Evolutionary conservation across 768 basidiomycete genomes (phyloP).

Genomic region (Calocera viscosa): DNA sequence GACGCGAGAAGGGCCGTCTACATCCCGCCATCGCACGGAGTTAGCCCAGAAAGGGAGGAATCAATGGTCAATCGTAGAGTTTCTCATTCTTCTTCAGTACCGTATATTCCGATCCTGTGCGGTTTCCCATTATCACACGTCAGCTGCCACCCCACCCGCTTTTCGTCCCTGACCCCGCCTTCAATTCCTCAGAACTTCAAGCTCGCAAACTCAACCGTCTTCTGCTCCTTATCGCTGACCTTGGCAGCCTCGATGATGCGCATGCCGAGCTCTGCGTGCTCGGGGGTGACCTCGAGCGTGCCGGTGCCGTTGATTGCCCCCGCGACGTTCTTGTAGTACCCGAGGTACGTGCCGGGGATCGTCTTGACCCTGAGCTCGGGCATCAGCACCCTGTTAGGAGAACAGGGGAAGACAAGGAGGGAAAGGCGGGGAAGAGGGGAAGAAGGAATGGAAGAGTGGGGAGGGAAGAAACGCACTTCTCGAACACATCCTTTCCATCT

Average conservation of each 20-base stretch:
- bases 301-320: constrained; percentile 12
- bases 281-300: constrained; percentile 9
- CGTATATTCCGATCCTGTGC: too few relatives aligned
- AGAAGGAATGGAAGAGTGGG: not conserved
- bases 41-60: too few relatives aligned
- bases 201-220: constrained; percentile 3
- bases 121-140: too few relatives aligned
- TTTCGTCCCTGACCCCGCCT: not conserved
- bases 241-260: not conserved
- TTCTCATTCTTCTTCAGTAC: too few relatives aligned
- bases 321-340: constrained; percentile 14
- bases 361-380: constrained; percentile 1
- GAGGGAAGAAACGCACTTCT: constrained; percentile 3
- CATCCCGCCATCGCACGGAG: too few relatives aligned
- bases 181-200: not conserved
- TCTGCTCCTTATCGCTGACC: not conserved
- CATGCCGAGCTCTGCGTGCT: constrained; percentile 12
- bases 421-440: not conserved
- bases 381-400: not conserved
- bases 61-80: too few relatives aligned
- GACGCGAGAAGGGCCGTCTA: too few relatives aligned
- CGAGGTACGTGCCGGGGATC: constrained; percentile 10
- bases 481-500: constrained; percentile 3
- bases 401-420: not conserved
- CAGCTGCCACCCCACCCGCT: too few relatives aligned